phyloP scores from a whole-genome alignment of 2,329 filamentous ascomycete species.

The Nothopassalora personata region DNA sequence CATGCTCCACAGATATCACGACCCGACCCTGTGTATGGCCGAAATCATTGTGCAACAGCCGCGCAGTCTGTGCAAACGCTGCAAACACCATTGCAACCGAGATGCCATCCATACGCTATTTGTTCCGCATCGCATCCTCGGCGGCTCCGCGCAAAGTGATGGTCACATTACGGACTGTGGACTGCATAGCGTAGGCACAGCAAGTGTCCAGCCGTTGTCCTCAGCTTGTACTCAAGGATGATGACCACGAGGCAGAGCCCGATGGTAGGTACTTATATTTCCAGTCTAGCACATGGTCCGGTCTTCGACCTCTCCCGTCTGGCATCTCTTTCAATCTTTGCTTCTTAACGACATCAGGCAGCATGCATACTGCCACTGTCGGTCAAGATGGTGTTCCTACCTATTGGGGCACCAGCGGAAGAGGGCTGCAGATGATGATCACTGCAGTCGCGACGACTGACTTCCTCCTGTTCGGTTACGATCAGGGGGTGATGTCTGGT shows the following conservation, averaged over 20 bases:
- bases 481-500: slow-evolving; percentile 36
- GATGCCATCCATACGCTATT: background rate
- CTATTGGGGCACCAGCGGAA: slow-evolving; percentile 18
- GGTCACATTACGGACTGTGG: background rate
- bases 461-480: slow-evolving; percentile 14
- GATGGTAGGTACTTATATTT: background rate
- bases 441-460: slow-evolving; percentile 16
- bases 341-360: slow-evolving; percentile 2
- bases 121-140: background rate
- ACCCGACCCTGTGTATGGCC: background rate
- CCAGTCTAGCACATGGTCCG: background rate
- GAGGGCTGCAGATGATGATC: slow-evolving; percentile 14
- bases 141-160: background rate
- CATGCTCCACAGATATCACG: background rate
- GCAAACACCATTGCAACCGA: background rate
- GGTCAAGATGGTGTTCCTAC: slow-evolving; percentile 17
- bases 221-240: background rate
- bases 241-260: background rate
- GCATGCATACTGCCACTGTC: slow-evolving; percentile 15
- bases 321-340: background rate
- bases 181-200: background rate
- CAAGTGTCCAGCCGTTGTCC: background rate
- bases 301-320: background rate
- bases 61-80: slow-evolving; percentile 1
- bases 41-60: background rate